Conservation (phyloP, 2,329 filamentous ascomycete genomes). For the Rhexocercosporidium sp. region DNA sequence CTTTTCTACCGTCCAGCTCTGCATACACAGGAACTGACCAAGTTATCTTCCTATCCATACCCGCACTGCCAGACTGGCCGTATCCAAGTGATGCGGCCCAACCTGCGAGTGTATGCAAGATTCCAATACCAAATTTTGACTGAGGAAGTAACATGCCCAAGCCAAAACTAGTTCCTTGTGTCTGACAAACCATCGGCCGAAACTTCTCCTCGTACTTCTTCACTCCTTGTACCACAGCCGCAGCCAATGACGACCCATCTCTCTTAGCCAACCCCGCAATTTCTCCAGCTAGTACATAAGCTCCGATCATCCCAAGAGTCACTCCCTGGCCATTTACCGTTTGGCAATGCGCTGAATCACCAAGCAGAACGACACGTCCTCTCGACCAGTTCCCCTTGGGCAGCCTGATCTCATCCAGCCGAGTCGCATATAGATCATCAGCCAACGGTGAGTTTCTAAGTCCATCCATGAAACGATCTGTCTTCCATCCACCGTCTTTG, state of each 20-base stretch:
- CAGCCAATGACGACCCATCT: not conserved
- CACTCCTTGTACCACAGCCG: not conserved
- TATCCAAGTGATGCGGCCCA: not conserved
- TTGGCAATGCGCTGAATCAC: conserved; percentile 59
- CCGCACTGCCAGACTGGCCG: not conserved
- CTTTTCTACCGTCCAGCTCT: not conserved
- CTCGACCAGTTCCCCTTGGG: conserved; percentile 52
- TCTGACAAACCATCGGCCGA: not conserved
- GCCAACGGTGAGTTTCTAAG: conserved; percentile 40
- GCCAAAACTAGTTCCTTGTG: not conserved
- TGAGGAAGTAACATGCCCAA: not conserved
- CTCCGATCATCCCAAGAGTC: conserved; percentile 52
- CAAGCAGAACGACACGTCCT: conserved; percentile 55
- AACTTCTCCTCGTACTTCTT: conserved; percentile 2
- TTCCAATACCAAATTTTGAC: not conserved
- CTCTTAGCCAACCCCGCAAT: conserved; percentile 35
- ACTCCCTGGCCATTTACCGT: conserved; percentile 56
- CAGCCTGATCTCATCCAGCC: conserved; percentile 42
- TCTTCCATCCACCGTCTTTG: conserved; percentile 50
- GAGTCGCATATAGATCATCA: conserved; percentile 52
- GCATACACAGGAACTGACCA: not conserved
- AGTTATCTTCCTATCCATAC: not conserved
- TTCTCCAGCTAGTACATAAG: conserved; percentile 62
- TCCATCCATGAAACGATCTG: conserved; percentile 47
- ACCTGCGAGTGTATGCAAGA: not conserved